These are phyloP conservation scores for Kurtzmaniella quercitrusa DNA, from an alignment of 1,139 yeast species.

Conservation along the genomic window DNA sequence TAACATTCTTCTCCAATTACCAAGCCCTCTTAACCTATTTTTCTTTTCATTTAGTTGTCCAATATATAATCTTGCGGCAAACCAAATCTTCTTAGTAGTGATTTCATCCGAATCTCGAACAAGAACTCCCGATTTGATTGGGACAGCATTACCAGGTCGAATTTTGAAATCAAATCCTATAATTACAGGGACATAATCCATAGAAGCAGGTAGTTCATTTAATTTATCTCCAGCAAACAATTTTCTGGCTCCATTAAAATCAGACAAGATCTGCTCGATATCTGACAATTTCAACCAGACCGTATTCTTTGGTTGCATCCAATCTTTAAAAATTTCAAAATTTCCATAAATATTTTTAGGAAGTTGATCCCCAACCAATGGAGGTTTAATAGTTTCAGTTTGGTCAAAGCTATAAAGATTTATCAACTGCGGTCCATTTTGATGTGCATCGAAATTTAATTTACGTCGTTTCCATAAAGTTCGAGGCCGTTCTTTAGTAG, in stretches of 20 bases:
- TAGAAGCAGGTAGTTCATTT: slow-evolving; percentile 1
- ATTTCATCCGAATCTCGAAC: slow-evolving; percentile 17
- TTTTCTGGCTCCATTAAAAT: slow-evolving; percentile 9
- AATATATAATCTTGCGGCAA: slow-evolving; percentile 18
- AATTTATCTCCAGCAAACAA: neutral
- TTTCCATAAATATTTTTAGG: slow-evolving; percentile 34
- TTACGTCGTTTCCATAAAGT: slow-evolving; percentile 20
- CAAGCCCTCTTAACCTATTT: slow-evolving; percentile 9
- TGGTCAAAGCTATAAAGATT: slow-evolving; percentile 27
- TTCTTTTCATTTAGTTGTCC: slow-evolving; percentile 7
- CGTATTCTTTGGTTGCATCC: slow-evolving; percentile 33
- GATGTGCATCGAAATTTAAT: slow-evolving; percentile 12
- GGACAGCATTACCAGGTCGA: slow-evolving; percentile 26
- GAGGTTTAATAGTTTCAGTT: slow-evolving; percentile 25
- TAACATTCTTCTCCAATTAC: slow-evolving; percentile 21
- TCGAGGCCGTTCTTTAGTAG: slow-evolving; percentile 19
- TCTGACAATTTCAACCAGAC: slow-evolving; percentile 25
- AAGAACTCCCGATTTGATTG: slow-evolving; percentile 28
- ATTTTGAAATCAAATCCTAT: slow-evolving; percentile 27
- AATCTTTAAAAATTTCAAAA: slow-evolving; percentile 26
- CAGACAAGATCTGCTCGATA: slow-evolving; percentile 20
- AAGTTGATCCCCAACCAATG: slow-evolving; percentile 10
- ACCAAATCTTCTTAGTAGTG: slow-evolving; percentile 25
- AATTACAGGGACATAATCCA: slow-evolving; percentile 32
- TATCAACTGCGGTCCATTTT: slow-evolving; percentile 13